Evolutionary conservation across 306 rosid species (phyloP).

Genomic region (Oemleria cerasiformis): DNA sequence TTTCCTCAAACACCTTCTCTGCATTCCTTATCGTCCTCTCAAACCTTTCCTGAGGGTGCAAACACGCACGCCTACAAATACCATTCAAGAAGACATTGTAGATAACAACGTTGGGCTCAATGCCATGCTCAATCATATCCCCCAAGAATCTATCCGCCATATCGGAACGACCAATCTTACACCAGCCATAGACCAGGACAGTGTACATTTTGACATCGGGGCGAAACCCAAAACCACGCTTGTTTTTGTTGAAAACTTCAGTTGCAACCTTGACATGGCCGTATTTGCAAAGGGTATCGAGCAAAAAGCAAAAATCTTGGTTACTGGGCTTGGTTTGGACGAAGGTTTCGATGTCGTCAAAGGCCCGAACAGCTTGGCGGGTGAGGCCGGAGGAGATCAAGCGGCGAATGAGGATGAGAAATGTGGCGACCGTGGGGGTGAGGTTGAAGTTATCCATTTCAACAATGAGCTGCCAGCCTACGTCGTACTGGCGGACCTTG

Average conservation of each 20-base stretch:
- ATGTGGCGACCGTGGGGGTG: constrained; percentile 41
- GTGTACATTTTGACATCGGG: constrained; percentile 62
- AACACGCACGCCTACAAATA: constrained; percentile 69
- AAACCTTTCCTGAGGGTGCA: constrained; percentile 84
- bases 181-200: constrained; percentile 80
- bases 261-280: constrained; percentile 63
- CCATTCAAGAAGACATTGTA: constrained; percentile 83
- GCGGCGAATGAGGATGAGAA: constrained; percentile 64
- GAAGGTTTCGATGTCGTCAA: constrained; percentile 56
- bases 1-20: constrained; percentile 69
- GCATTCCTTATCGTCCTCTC: constrained; percentile 69
- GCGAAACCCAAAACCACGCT: constrained; percentile 40
- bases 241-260: constrained; percentile 56
- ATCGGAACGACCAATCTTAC: constrained; percentile 57
- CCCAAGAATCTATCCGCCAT: constrained; percentile 50
- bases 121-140: constrained; percentile 60
- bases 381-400: constrained; percentile 69
- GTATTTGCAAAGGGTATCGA: constrained; percentile 82
- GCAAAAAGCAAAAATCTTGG: constrained; percentile 48
- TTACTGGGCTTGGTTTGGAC: constrained; percentile 17
- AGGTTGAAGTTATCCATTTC: constrained; percentile 55
- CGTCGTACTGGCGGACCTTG: constrained; percentile 79
- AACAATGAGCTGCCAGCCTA: constrained; percentile 69
- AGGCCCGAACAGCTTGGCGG: constrained; percentile 76
- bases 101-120: constrained; percentile 78